Conservation (phyloP, 371 early-diverging fungal species). For the Rhizopus delemar region DNA sequence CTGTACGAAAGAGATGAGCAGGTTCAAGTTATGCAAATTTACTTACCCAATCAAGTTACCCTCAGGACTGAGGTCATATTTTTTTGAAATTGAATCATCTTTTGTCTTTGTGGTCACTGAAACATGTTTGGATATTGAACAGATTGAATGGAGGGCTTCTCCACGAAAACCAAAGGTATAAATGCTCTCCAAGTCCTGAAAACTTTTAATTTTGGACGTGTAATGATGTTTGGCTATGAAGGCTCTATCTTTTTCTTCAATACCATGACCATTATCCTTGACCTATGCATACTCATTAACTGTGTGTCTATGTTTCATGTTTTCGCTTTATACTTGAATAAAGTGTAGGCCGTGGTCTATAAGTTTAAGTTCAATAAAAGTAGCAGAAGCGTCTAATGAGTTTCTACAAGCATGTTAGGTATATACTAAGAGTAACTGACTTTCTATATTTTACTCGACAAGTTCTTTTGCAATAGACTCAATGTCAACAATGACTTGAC, state of each 20-base stretch:
- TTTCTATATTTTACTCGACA: constrained; percentile 29
- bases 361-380: constrained; percentile 38
- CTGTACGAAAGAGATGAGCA: background rate
- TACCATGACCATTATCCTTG: constrained; percentile 65
- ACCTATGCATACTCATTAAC: constrained; percentile 18
- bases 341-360: constrained; percentile 38
- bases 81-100: constrained; percentile 32
- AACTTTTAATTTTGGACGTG: constrained; percentile 71
- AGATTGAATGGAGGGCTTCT: constrained; percentile 62
- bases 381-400: constrained; percentile 49
- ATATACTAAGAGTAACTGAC: too few relatives aligned
- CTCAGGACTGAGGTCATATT: constrained; percentile 33
- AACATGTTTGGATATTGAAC: constrained; percentile 34
- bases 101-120: constrained; percentile 40
- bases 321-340: constrained; percentile 25
- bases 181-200: constrained; percentile 59
- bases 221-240: constrained; percentile 55
- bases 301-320: background rate
- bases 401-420: constrained; percentile 31
- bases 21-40: background rate
- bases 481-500: constrained; percentile 35
- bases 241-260: constrained; percentile 41
- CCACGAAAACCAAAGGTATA: constrained; percentile 73
- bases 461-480: constrained; percentile 38
- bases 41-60: constrained; percentile 35